These are phyloP conservation scores for Exophiala aquamarina DNA, from an alignment of 2,329 filamentous ascomycete species.

Conservation along the genomic window DNA sequence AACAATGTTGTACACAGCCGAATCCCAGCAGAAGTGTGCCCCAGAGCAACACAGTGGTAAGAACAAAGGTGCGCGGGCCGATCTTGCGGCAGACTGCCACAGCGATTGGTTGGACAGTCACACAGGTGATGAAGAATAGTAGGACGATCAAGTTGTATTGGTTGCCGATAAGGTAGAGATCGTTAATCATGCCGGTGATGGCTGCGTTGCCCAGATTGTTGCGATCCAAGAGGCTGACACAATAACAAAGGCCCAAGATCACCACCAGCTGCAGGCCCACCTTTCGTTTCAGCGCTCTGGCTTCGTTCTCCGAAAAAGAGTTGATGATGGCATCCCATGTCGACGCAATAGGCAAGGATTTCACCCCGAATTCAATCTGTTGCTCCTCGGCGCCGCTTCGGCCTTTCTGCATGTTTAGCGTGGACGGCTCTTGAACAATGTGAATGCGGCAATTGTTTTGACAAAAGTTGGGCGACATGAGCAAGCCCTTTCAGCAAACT, in stretches of 20 bases:
- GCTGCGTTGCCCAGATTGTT: constrained; percentile 73
- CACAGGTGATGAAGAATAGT: constrained; percentile 72
- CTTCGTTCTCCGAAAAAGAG: background rate
- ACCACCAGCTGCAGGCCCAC: constrained; percentile 66
- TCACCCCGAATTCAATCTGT: too few species aligned
- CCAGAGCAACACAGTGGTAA: constrained; percentile 7
- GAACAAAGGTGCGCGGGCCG: constrained; percentile 42
- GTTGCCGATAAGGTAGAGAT: constrained; percentile 2
- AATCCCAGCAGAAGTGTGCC: constrained; percentile 23
- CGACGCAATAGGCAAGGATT: too few species aligned
- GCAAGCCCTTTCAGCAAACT: too few species aligned
- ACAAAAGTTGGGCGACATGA: too few species aligned
- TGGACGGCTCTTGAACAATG: too few species aligned
- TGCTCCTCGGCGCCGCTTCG: too few species aligned
- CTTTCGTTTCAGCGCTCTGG: constrained; percentile 41
- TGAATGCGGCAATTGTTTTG: too few species aligned
- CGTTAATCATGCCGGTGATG: constrained; percentile 57
- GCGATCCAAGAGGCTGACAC: constrained; percentile 73
- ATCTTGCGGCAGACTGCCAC: constrained; percentile 66
- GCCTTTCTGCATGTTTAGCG: too few species aligned
- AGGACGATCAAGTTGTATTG: constrained; percentile 50
- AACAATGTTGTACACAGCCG: constrained; percentile 28
- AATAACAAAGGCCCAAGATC: constrained; percentile 67
- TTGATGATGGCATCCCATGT: background rate
- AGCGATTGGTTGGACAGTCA: constrained; percentile 68